Evolutionary conservation across 192 early-diverging fungal genomes (phyloP).

Genomic region (Entomortierella chlamydospora): DNA sequence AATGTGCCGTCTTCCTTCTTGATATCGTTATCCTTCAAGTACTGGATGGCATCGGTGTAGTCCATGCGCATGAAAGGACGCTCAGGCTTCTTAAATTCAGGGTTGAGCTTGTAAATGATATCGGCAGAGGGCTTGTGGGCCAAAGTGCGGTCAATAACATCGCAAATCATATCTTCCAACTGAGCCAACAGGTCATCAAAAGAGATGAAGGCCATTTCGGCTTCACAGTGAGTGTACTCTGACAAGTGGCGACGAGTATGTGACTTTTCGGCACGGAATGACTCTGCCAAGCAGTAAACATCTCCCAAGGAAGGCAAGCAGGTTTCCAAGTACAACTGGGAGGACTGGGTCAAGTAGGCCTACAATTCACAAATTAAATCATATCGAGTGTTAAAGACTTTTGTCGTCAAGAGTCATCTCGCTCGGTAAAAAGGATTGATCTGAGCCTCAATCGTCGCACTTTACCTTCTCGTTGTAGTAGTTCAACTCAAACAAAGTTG

Average conservation of each 20-base stretch:
- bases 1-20: slow-evolving; percentile 90
- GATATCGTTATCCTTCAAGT: slow-evolving; percentile 91
- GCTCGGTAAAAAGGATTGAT: too few species aligned
- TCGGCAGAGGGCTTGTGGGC: slow-evolving; percentile 78
- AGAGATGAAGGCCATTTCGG: slow-evolving; percentile 93
- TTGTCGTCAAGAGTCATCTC: too few species aligned
- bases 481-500: slow-evolving; percentile 93
- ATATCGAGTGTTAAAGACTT: too few species aligned
- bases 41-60: slow-evolving; percentile 95
- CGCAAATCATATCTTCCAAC: slow-evolving; percentile 91
- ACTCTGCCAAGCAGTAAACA: slow-evolving; percentile 96
- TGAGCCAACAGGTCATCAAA: slow-evolving; percentile 91
- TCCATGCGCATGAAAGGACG: slow-evolving; percentile 96
- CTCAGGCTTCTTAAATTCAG: slow-evolving; percentile 81
- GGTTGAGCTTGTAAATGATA: slow-evolving; percentile 92
- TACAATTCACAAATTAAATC: slow-evolving; percentile 19
- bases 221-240: slow-evolving; percentile 96
- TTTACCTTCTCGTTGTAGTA: slow-evolving; percentile 93
- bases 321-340: slow-evolving; percentile 98
- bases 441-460: too few species aligned
- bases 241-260: slow-evolving; percentile 97
- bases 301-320: slow-evolving; percentile 94
- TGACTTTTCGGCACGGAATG: slow-evolving; percentile 97
- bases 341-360: slow-evolving; percentile 98
- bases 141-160: slow-evolving; percentile 83